Conservation (phyloP, 1,284 basidiomycete genomes). For the Puccinia novopanici region DNA sequence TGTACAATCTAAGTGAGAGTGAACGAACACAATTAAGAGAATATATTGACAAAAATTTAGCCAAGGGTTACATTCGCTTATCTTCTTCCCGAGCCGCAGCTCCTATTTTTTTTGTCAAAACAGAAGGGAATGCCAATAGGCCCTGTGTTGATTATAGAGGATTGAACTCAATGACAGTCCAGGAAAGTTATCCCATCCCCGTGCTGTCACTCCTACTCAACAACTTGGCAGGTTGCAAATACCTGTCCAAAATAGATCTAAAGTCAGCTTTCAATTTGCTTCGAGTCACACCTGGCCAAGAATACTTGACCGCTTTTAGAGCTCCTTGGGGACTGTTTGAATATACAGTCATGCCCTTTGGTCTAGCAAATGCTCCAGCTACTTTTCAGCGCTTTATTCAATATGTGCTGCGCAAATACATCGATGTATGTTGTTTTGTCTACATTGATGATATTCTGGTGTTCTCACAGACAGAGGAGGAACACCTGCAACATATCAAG, state of each 20-base stretch:
- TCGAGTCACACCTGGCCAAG: slow-evolving; percentile 55
- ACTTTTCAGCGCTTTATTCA: background rate
- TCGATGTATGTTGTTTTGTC: slow-evolving; percentile 21
- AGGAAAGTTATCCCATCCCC: slow-evolving; percentile 49
- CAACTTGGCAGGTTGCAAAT: slow-evolving; percentile 1
- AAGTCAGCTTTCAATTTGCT: slow-evolving; percentile 57
- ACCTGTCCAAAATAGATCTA: slow-evolving; percentile 55
- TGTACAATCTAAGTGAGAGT: slow-evolving; percentile 9
- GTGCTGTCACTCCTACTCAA: slow-evolving; percentile 2
- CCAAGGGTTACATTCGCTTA: slow-evolving; percentile 23
- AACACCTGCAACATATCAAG: slow-evolving; percentile 10
- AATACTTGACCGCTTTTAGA: slow-evolving; percentile 61
- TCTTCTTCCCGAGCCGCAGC: slow-evolving; percentile 27
- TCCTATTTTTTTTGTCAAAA: slow-evolving; percentile 51
- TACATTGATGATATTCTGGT: background rate
- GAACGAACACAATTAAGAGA: too few species aligned
- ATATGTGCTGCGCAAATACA: background rate
- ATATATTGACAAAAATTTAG: slow-evolving; percentile 27
- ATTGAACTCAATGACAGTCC: slow-evolving; percentile 51
- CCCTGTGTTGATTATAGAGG: slow-evolving; percentile 52
- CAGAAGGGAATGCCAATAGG: slow-evolving; percentile 50
- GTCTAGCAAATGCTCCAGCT: slow-evolving; percentile 61
- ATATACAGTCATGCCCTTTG: slow-evolving; percentile 61
- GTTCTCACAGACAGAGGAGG: slow-evolving; percentile 61
- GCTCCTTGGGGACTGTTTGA: slow-evolving; percentile 61